Evolutionary conservation across 306 rosid genomes (phyloP), one percentile per base, ranked within the genome.

Genomic region (Lathyrus oleraceus): DNA sequence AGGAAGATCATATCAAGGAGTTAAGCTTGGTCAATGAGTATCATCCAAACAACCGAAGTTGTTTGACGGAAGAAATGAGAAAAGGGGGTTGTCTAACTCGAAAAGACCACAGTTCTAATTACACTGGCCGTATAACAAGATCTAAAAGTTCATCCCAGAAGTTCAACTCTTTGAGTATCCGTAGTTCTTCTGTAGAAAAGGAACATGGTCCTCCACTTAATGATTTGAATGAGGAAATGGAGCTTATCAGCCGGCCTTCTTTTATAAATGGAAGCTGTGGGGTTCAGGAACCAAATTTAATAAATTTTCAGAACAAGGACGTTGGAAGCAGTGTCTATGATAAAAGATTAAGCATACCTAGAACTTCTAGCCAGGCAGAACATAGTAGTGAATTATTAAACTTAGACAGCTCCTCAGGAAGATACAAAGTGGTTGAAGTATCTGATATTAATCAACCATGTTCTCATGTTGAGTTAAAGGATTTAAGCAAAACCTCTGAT

Each of bases 131-230:
- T 59, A 38, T 81, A 23, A 73, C 84, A 69, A 75, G 86, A 77
- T 79, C 86, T 66, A 81, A 58, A 85, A 68, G 77, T 73, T 58
- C 80, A 51, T 81, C 76, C 32, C 74, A 35, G 45, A 73, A 81
- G 49, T 56, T 60, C 38, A 78, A 74, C 56, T 51, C 80, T 61
- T 66, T 52, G 67, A 57, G 81, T 70, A 82, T 38, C 65, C 73
- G 59, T 65, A 71, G 71, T 48, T 79, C 76, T 54, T 57, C 74
- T n/a, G 23, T 40, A 49, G 73, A 48, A 72, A 57, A 65, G 67
- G 69, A 65, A 73, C 70, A 61, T 75, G 86, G 36, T 21, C 72
- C 60, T 52, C 64, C 21, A 39, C 70, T 77, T 76, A 77, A 75
- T 76, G 57, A 78, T 65, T 78, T 9, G 65, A 75, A 72, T 32